Percentiles rank a stretch among this genome's conserved stretches.
phyloP scores from a whole-genome alignment of 768 basidiomycete genomes.

The Phanerochaete sordida region DNA sequence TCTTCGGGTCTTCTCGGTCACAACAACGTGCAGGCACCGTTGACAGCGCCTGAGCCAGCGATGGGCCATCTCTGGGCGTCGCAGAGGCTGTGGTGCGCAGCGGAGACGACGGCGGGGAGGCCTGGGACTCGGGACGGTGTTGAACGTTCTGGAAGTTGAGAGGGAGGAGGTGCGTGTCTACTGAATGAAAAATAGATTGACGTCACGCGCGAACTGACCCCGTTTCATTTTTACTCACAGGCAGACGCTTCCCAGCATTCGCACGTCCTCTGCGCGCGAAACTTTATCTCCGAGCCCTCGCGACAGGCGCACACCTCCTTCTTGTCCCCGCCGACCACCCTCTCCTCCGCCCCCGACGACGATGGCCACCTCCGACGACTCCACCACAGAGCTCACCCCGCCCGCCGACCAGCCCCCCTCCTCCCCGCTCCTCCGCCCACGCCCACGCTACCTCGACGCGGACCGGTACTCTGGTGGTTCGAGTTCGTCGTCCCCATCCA shows the following conservation, averaged over 20 bases:
- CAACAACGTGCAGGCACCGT: no score
- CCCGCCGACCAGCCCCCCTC: slow-evolving; percentile 1
- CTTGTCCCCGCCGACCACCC: neutral
- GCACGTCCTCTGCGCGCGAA: neutral
- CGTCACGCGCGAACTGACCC: slow-evolving; percentile 1
- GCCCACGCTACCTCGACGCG: slow-evolving; percentile 8
- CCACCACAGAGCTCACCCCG: neutral
- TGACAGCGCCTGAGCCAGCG: no score
- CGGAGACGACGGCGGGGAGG: neutral
- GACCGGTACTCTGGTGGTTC: slow-evolving; percentile 11
- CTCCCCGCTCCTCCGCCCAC: neutral
- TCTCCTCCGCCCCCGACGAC: slow-evolving; percentile 1
- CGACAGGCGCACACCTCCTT: slow-evolving; percentile 1
- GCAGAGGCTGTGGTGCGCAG: no score
- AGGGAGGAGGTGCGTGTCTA: neutral
- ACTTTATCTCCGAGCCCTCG: slow-evolving; percentile 3
- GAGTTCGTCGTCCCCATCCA: slow-evolving; percentile 6
- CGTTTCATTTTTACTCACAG: slow-evolving; percentile 3
- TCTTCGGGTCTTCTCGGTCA: no score
- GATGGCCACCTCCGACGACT: slow-evolving; percentile 8
- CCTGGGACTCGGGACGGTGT: neutral
- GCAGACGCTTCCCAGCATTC: neutral
- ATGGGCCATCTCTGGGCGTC: no score
- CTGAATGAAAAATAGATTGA: neutral
- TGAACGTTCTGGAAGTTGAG: slow-evolving; percentile 1